A percentile compares a stretch with the other conserved stretches of the same genome.
phyloP scores from a whole-genome alignment of 2,329 filamentous ascomycete species.

The Aspergillus sp. region DNA sequence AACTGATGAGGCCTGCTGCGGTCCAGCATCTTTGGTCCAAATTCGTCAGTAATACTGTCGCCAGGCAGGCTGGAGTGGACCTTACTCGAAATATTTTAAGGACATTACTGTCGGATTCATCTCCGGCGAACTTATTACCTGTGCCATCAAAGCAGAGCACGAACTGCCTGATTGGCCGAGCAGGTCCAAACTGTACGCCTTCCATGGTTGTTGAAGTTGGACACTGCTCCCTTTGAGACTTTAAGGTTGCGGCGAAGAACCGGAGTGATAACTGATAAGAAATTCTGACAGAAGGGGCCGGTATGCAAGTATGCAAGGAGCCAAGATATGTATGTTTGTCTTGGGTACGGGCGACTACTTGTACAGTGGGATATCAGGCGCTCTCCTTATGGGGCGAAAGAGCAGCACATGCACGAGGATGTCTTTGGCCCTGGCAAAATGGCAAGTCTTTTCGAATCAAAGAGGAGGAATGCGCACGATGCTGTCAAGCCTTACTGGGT shows the following conservation, averaged over 20 bases:
- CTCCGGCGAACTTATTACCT: slow-evolving; percentile 45
- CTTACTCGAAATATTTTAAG: slow-evolving; percentile 47
- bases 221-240: neutral
- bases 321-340: slow-evolving; percentile 6
- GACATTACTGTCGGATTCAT: slow-evolving; percentile 48
- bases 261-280: neutral
- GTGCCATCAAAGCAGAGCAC: slow-evolving; percentile 48
- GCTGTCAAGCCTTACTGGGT: slow-evolving; percentile 1
- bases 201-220: slow-evolving; percentile 9
- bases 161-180: slow-evolving; percentile 35
- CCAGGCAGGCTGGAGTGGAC: neutral
- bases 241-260: neutral
- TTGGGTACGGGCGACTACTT: slow-evolving; percentile 2
- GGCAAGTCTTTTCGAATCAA: slow-evolving; percentile 1
- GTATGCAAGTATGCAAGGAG: slow-evolving; percentile 5
- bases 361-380: neutral
- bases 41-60: neutral
- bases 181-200: slow-evolving; percentile 6
- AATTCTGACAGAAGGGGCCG: slow-evolving; percentile 1
- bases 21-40: slow-evolving; percentile 37
- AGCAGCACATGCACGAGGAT: slow-evolving; percentile 9
- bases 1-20: slow-evolving; percentile 40
- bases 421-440: neutral
- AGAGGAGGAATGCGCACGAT: slow-evolving; percentile 1
- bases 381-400: neutral